phyloP scores from a whole-genome alignment of 1,139 yeast genomes.

The Candida pseudocylindracea region DNA sequence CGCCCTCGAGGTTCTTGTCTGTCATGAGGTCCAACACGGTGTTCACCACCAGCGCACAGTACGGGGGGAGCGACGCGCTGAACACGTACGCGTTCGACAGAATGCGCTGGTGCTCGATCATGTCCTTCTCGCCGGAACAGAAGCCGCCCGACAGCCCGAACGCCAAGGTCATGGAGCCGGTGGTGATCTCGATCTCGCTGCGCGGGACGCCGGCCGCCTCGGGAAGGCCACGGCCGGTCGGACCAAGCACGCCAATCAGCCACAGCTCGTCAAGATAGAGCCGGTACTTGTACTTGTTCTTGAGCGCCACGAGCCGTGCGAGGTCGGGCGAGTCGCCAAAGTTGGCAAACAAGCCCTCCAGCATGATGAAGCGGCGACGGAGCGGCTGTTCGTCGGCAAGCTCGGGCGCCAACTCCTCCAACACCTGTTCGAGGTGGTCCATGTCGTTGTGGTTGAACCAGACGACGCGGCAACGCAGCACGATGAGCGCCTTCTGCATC shows the following conservation, averaged over 20 bases:
- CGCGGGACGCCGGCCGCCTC: constrained; percentile 51
- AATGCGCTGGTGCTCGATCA: constrained; percentile 85
- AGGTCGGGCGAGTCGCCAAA: constrained; percentile 68
- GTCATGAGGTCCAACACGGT: constrained; percentile 19
- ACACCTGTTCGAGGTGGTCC: constrained; percentile 53
- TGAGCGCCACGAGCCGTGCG: constrained; percentile 47
- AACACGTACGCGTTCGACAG: constrained; percentile 81
- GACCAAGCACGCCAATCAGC: constrained; percentile 74
- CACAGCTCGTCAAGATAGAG: constrained; percentile 70
- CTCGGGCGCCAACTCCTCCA: constrained; percentile 39
- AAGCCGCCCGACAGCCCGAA: constrained; percentile 91
- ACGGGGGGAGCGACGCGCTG: constrained; percentile 90
- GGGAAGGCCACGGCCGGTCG: constrained; percentile 65
- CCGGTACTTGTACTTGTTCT: constrained; percentile 65
- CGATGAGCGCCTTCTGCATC: constrained; percentile 70
- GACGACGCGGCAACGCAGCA: constrained; percentile 69
- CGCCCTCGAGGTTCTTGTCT: constrained; percentile 13
- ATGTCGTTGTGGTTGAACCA: constrained; percentile 80
- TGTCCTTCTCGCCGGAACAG: constrained; percentile 66
- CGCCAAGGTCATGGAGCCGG: constrained; percentile 69
- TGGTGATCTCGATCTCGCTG: constrained; percentile 54
- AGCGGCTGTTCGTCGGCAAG: constrained; percentile 47
- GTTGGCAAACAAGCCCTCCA: constrained; percentile 74
- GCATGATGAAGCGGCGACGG: constrained; percentile 71
- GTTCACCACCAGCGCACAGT: constrained; percentile 56